phyloP scores from a whole-genome alignment of 1,284 basidiomycete genomes.

The Leccinum olivaceoglutinosum region DNA sequence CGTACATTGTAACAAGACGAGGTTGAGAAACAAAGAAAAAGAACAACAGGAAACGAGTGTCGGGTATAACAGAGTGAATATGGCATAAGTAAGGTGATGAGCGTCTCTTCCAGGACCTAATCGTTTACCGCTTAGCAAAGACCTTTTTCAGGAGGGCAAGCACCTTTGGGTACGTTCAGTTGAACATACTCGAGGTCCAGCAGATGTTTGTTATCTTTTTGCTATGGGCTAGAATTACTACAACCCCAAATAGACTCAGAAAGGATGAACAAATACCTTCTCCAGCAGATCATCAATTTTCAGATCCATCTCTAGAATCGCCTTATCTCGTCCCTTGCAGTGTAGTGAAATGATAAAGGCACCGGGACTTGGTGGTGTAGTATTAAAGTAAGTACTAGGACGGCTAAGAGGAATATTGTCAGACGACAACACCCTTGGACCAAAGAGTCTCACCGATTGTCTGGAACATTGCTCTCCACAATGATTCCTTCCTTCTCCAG shows the following conservation, averaged over 20 bases:
- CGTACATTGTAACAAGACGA: conserved; percentile 17
- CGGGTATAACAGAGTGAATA: conserved; percentile 28
- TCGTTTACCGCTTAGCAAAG: conserved; percentile 72
- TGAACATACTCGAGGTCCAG: conserved; percentile 97
- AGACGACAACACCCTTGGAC: conserved; percentile 1
- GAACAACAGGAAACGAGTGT: conserved; percentile 17
- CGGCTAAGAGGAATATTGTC: conserved; percentile 49
- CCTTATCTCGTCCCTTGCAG: conserved; percentile 99
- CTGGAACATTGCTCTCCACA: conserved; percentile 96
- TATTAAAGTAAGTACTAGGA: conserved; percentile 98
- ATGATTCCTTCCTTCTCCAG: conserved; percentile 99
- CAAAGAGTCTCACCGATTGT: conserved; percentile 73
- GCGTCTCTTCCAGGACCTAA: background rate
- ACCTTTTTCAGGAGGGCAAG: conserved; percentile 89
- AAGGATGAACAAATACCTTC: conserved; percentile 55
- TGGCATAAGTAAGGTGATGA: conserved; percentile 28
- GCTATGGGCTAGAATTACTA: conserved; percentile 45
- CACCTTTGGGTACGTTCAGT: conserved; percentile 90
- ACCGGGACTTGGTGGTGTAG: conserved; percentile 91
- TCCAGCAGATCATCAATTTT: conserved; percentile 98
- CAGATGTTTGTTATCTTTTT: conserved; percentile 96
- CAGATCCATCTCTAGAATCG: conserved; percentile 99
- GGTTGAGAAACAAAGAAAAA: conserved; percentile 11
- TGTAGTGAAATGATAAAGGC: conserved; percentile 98
- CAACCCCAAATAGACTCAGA: background rate